Evolutionary conservation across 257 asterid species (phyloP).

Genomic region (Parsonsia alboflavescens): DNA sequence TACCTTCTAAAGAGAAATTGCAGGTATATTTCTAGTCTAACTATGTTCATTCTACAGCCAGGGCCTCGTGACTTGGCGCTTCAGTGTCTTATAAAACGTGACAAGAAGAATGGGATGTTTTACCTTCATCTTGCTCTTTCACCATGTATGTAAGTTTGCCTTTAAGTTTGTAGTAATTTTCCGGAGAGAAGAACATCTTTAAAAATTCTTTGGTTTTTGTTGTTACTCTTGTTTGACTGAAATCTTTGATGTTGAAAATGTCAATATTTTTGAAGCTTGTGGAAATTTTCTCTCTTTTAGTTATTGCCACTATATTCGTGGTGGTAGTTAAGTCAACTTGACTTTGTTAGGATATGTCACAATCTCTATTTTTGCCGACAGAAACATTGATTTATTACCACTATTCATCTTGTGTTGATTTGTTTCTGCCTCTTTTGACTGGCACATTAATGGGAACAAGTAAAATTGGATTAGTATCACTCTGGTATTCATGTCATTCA

Average conservation of each 20-base stretch:
- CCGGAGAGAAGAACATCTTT: neutral
- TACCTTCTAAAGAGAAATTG: neutral
- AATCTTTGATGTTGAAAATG: neutral
- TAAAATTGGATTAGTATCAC: neutral
- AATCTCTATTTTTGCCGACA: neutral
- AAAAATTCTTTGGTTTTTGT: neutral
- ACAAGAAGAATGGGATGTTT: slow-evolving; percentile 79
- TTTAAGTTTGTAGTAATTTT: neutral
- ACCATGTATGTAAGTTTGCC: slow-evolving; percentile 50
- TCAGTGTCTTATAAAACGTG: slow-evolving; percentile 87
- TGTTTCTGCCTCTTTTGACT: neutral
- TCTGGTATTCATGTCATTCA: neutral
- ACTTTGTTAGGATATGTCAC: slow-evolving; percentile 11
- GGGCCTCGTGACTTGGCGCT: slow-evolving; percentile 78
- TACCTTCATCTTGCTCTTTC: slow-evolving; percentile 80
- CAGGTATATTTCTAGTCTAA: neutral
- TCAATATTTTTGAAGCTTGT: neutral
- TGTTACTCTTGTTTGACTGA: slow-evolving; percentile 8
- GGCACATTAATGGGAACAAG: neutral
- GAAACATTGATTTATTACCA: slow-evolving; percentile 4
- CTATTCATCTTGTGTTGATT: slow-evolving; percentile 13
- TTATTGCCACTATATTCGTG: neutral
- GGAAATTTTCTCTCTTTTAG: neutral
- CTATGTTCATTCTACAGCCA: slow-evolving; percentile 49
- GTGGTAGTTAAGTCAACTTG: slow-evolving; percentile 13